Base-by-base conservation (phyloP, 2,329 filamentous ascomycete genomes). In the Biscogniauxia sp. region DNA sequence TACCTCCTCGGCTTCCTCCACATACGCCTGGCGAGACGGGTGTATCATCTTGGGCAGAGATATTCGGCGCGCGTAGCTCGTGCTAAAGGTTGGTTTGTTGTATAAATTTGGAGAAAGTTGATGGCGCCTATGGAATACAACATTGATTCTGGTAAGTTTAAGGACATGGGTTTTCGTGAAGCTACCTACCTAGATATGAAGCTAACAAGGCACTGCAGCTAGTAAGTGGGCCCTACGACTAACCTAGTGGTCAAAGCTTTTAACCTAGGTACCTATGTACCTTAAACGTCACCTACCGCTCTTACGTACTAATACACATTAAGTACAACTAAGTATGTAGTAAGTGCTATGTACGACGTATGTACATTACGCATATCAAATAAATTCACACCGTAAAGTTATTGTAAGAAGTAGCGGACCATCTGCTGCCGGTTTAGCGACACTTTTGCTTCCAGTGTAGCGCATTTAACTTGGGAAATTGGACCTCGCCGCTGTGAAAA, bases 21-120 rank as follows among this genome's bases (percentile, higher is more conserved):
- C 93, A 77, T 96, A 97, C 51, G 94, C 94, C 77, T 94, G 90
- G 67, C 95, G 87, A 75, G 94, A 88, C 61, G 94, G 94, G 80
- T 97, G 94, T 80, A 96, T 87, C 79, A 84, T 87, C 66, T 70
- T 80, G 77, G 69, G 37, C 37, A 45, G 15, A 17, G 7, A 17
- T 15, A 6, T 45, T 45, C 17, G 37, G 37, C 37, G 17, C 7
- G 15, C 17, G 15, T 6, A 45, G 37, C 37, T 45, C 15, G 37
- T 45, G 37, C 37, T 45, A n/a, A 45, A n/a, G 5, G 7, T 4
- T 3, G 28, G 2, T 32, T 5, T 32, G 37, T 45, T 45, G 37
- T 45, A 45, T 45, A 45, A n/a, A 5, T 45, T n/a, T 45, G 6
- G 7, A 45, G 28, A 45, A 45, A 45, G 37, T n/a, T 45, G 37